Percentiles rank a stretch among this genome's conserved stretches.
Conservation (phyloP, 2,329 filamentous ascomycete species). For the Hansfordia pulvinata region DNA sequence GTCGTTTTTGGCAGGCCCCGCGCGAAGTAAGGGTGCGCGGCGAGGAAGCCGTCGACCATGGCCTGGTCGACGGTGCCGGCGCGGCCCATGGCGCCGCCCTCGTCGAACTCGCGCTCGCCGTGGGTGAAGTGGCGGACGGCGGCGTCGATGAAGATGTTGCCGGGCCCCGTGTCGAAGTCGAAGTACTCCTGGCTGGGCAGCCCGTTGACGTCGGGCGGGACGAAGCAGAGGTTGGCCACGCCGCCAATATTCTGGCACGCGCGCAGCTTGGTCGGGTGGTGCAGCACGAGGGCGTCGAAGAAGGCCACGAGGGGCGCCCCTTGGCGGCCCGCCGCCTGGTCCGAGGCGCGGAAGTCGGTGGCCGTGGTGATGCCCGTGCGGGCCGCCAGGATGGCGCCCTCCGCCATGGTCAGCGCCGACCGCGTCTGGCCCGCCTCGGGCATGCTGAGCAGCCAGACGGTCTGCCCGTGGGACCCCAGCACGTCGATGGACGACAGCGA, state of each 20-base stretch:
- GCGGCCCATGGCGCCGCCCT: constrained; percentile 34
- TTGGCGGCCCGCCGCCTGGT: constrained; percentile 40
- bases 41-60: constrained; percentile 36
- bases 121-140: constrained; percentile 38
- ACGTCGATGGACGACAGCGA: constrained; percentile 32
- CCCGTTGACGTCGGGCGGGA: constrained; percentile 29
- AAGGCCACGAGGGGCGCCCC: constrained; percentile 42
- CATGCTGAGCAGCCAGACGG: constrained; percentile 42
- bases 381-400: constrained; percentile 38
- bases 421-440: constrained; percentile 29
- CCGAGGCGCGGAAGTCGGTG: constrained; percentile 42
- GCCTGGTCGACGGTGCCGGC: constrained; percentile 32
- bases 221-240: constrained; percentile 47
- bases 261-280: constrained; percentile 40
- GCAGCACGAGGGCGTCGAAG: constrained; percentile 40
- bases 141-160: constrained; percentile 42
- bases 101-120: constrained; percentile 34
- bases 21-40: constrained; percentile 31
- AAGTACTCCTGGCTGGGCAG: constrained; percentile 23
- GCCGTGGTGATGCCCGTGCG: constrained; percentile 44
- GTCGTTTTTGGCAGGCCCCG: constrained; percentile 41
- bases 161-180: constrained; percentile 42
- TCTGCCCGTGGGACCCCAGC: constrained; percentile 44
- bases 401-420: constrained; percentile 40
- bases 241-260: constrained; percentile 49